These are phyloP conservation scores for Amyloporia xantha DNA, from an alignment of 768 basidiomycete genomes.

Conservation along the genomic window DNA sequence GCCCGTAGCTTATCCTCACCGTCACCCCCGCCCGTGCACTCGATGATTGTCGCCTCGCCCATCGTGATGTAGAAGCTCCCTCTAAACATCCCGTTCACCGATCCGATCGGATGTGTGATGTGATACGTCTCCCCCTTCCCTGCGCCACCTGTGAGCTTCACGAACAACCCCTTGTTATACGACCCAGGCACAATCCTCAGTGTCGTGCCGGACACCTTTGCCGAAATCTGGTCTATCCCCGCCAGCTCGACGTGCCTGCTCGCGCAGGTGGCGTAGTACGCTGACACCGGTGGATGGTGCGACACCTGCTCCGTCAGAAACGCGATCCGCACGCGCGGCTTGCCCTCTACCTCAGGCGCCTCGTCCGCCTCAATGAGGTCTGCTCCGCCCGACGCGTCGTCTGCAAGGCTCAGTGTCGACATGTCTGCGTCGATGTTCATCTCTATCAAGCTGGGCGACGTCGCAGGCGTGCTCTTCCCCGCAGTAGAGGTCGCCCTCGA, in stretches of 20 bases:
- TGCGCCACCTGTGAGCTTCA: slow-evolving; percentile 65
- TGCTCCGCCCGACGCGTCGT: slow-evolving; percentile 26
- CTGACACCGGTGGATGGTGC: slow-evolving; percentile 94
- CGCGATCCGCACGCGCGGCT: slow-evolving; percentile 54
- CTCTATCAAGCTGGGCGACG: slow-evolving; percentile 41
- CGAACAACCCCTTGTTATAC: slow-evolving; percentile 84
- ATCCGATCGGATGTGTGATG: slow-evolving; percentile 84
- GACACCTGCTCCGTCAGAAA: slow-evolving; percentile 93
- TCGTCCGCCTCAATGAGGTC: slow-evolving; percentile 29
- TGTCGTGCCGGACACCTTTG: slow-evolving; percentile 84
- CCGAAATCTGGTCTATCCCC: slow-evolving; percentile 91
- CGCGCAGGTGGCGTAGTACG: slow-evolving; percentile 75
- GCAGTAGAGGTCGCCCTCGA: slow-evolving; percentile 35
- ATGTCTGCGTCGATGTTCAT: slow-evolving; percentile 46
- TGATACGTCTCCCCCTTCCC: slow-evolving; percentile 80
- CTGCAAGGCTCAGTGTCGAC: slow-evolving; percentile 53
- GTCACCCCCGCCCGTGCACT: slow-evolving; percentile 64
- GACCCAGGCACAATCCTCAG: slow-evolving; percentile 78
- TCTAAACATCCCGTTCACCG: slow-evolving; percentile 86
- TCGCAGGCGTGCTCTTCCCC: slow-evolving; percentile 47
- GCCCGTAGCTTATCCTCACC: slow-evolving; percentile 58
- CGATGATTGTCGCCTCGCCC: slow-evolving; percentile 71
- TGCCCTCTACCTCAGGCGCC: slow-evolving; percentile 19
- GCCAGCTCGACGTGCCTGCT: slow-evolving; percentile 59
- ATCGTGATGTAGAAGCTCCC: slow-evolving; percentile 92